Conservation (phyloP, 2,329 filamentous ascomycete genomes). For the Chaetomium strumarium region DNA sequence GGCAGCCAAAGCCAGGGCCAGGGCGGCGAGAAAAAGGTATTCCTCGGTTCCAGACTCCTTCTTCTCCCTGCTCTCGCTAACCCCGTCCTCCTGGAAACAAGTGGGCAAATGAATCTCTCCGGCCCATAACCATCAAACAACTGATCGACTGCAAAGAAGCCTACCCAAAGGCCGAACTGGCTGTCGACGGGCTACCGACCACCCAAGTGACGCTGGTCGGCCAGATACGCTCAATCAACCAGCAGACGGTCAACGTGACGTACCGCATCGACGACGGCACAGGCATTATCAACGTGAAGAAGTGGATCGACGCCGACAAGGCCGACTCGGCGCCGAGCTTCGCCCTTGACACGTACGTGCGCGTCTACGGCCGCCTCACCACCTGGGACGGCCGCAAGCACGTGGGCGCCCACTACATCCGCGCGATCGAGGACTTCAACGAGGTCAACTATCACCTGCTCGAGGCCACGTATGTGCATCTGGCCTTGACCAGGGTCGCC, state of each 20-base stretch:
- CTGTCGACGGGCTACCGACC: constrained; percentile 70
- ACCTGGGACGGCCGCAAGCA: constrained; percentile 77
- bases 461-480: constrained; percentile 81
- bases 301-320: constrained; percentile 68
- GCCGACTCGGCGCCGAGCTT: constrained; percentile 43
- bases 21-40: constrained; percentile 41
- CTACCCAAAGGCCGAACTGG: constrained; percentile 68
- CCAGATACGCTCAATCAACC: constrained; percentile 79
- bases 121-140: constrained; percentile 94
- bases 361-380: constrained; percentile 80
- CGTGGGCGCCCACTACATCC: constrained; percentile 73
- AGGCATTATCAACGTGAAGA: constrained; percentile 83
- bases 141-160: constrained; percentile 75
- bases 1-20: constrained; percentile 49
- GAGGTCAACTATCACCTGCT: constrained; percentile 90
- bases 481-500: constrained; percentile 72
- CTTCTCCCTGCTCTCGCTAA: neutral
- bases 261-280: constrained; percentile 96
- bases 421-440: constrained; percentile 77
- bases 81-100: constrained; percentile 34
- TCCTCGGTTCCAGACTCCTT: neutral
- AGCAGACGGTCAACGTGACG: constrained; percentile 85
- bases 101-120: constrained; percentile 77
- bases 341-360: constrained; percentile 71
- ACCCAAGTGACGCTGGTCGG: constrained; percentile 80